Evolutionary conservation across 768 basidiomycete species (phyloP), one percentile per base, ranked within the genome.

Genomic region (Crucibulum laeve): DNA sequence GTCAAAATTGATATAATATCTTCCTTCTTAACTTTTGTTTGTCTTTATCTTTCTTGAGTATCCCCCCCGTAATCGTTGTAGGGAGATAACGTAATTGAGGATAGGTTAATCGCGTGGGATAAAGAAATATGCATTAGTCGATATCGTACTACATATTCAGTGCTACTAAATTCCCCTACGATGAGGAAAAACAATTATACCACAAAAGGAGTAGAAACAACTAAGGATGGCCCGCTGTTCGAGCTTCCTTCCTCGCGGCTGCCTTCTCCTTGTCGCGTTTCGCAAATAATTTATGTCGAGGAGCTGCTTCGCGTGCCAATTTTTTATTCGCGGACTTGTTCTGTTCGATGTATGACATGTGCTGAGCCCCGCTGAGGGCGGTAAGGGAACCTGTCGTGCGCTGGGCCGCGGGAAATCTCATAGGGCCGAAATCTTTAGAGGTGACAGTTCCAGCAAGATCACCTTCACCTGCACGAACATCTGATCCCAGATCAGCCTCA

Each of bases 331-430:
- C 87, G 17, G 84, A 87, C 63, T 90, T 91, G 69, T 93, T 92
- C 62, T 91, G 86, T 65, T 93, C 91, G 37, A 91, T 75, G 55
- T 93, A 94, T 37, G 87, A 89, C 91, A 93, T 92, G 54, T 90
- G 89, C 53, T 90, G 87, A 3, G 80, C 90, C 24, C 92, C 92
- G 59, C 87, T 90, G 51, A 95, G 72, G 25, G 90, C 87, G 2
- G 82, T 79, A 32, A 94, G 71, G 30, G 85, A 87, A 0, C 91
- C 91, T 2, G 84, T 82, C 37, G 87, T 90, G 49, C 90, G 76
- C 53, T 89, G 86, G 5, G 81, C 81, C 8, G 67, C 56, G 2
- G 85, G 83, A 65, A 82, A 79, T 58, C 73, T 81, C 38, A 72
- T 63, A n/a, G 78, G 75, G n/a, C 88, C 88, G 62, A 91, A 90